Conservation (phyloP, 805 yeast species). For the Candida pini region DNA sequence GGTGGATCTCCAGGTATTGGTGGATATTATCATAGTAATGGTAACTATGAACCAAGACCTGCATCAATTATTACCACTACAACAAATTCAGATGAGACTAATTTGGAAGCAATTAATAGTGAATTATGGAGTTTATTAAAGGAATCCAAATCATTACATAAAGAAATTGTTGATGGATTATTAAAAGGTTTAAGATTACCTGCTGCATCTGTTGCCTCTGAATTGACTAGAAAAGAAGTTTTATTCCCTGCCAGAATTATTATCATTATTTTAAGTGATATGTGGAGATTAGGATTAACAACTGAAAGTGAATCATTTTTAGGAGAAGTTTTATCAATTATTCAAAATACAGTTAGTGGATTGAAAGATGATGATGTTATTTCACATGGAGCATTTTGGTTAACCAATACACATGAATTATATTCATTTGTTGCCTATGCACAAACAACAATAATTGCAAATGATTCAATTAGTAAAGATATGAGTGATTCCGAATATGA, state of each 20-base stretch:
- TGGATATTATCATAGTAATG: slow-evolving; percentile 15
- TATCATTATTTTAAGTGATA: slow-evolving; percentile 85
- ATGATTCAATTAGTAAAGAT: slow-evolving; percentile 71
- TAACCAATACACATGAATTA: slow-evolving; percentile 91
- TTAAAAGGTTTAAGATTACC: slow-evolving; percentile 83
- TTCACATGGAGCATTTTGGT: slow-evolving; percentile 95
- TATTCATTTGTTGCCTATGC: slow-evolving; percentile 94
- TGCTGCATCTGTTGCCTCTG: slow-evolving; percentile 76
- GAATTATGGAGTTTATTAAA: slow-evolving; percentile 67
- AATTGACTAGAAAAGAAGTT: slow-evolving; percentile 81
- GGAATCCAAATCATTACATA: slow-evolving; percentile 66
- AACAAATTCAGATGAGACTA: slow-evolving; percentile 35
- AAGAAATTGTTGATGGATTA: slow-evolving; percentile 82
- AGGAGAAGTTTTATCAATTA: slow-evolving; percentile 81
- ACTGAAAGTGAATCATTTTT: slow-evolving; percentile 86
- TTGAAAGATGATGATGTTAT: slow-evolving; percentile 82
- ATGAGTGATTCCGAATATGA: slow-evolving; percentile 88
- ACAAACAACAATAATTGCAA: slow-evolving; percentile 82
- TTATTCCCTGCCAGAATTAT: slow-evolving; percentile 94
- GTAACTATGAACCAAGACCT: slow-evolving; percentile 46
- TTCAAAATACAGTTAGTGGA: slow-evolving; percentile 77
- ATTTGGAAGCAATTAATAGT: slow-evolving; percentile 67
- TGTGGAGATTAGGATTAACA: slow-evolving; percentile 97
- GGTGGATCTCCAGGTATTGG: slow-evolving; percentile 24
- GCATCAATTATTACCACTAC: slow-evolving; percentile 59